Percentiles rank a stretch among this genome's conserved stretches.
Conservation (phyloP, 2,329 filamentous ascomycete genomes). For the Arthrobotrys sinensis region DNA sequence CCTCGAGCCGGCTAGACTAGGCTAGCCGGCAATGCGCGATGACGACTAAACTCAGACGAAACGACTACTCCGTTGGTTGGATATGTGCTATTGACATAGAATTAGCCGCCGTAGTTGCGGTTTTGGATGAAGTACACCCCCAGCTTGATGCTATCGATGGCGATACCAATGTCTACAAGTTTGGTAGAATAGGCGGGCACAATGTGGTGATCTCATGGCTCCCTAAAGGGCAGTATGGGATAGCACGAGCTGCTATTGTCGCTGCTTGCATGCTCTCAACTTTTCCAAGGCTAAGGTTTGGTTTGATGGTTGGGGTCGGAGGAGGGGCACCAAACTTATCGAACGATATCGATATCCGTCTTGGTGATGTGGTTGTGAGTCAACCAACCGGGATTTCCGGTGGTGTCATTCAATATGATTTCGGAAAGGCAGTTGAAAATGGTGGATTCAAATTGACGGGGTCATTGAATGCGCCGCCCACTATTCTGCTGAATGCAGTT, state of each 20-base stretch:
- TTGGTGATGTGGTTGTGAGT: conserved; percentile 43
- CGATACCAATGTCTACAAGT: neutral
- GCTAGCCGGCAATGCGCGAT: too few relatives aligned
- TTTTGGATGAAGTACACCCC: too few relatives aligned
- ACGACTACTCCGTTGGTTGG: too few relatives aligned
- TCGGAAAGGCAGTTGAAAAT: neutral
- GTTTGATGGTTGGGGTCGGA: conserved; percentile 13
- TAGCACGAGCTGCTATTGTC: conserved; percentile 1
- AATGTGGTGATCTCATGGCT: conserved; percentile 5
- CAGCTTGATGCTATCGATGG: neutral
- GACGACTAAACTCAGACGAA: too few relatives aligned
- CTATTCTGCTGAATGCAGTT: neutral
- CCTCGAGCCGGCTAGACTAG: too few relatives aligned
- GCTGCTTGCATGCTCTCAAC: neutral
- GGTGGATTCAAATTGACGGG: neutral
- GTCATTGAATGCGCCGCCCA: conserved; percentile 7
- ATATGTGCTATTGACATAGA: too few relatives aligned
- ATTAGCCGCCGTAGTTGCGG: too few relatives aligned
- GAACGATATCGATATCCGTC: conserved; percentile 30
- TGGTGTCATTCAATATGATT: conserved; percentile 29
- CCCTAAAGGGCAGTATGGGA: neutral
- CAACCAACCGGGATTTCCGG: neutral
- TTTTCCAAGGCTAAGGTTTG: neutral
- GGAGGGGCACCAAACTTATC: conserved; percentile 2
- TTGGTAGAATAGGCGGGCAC: conserved; percentile 5